phyloP scores from a whole-genome alignment of 2,329 filamentous ascomycete genomes.

The Aschersonia sp. region DNA sequence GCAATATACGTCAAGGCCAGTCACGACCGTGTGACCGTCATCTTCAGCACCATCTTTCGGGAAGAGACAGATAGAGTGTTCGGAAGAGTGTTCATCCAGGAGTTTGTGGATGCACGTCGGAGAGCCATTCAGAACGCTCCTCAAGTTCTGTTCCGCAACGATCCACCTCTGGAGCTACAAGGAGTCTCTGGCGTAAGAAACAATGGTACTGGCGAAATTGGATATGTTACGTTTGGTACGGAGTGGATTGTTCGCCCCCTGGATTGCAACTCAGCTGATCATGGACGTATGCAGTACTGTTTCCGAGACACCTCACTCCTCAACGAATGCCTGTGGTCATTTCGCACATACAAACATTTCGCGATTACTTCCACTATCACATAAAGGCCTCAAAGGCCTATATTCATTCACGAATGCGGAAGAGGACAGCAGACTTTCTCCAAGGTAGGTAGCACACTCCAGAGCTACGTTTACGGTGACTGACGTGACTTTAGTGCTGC shows the following conservation, averaged over 20 bases:
- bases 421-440: conserved; percentile 93
- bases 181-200: conserved; percentile 70
- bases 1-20: conserved; percentile 98
- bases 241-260: neutral
- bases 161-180: conserved; percentile 84
- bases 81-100: conserved; percentile 95
- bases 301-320: conserved; percentile 83
- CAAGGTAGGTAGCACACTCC: conserved; percentile 53
- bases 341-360: conserved; percentile 98
- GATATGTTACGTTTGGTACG: conserved; percentile 95
- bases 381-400: conserved; percentile 99
- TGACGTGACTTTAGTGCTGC: conserved; percentile 52
- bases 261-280: conserved; percentile 7
- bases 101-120: conserved; percentile 92
- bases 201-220: conserved; percentile 69
- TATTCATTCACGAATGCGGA: conserved; percentile 96
- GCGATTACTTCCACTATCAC: conserved; percentile 99
- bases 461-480: conserved; percentile 9
- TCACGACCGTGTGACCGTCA: conserved; percentile 94
- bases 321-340: conserved; percentile 92
- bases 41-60: conserved; percentile 95
- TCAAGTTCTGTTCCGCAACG: conserved; percentile 91
- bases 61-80: conserved; percentile 97
- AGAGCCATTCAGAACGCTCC: conserved; percentile 96
- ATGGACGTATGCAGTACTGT: conserved; percentile 51